A percentile compares a stretch with the other conserved stretches of the same genome.
These are phyloP conservation scores for Gloeophyllum trabeum DNA, from an alignment of 768 basidiomycete genomes.

Conservation along the genomic window DNA sequence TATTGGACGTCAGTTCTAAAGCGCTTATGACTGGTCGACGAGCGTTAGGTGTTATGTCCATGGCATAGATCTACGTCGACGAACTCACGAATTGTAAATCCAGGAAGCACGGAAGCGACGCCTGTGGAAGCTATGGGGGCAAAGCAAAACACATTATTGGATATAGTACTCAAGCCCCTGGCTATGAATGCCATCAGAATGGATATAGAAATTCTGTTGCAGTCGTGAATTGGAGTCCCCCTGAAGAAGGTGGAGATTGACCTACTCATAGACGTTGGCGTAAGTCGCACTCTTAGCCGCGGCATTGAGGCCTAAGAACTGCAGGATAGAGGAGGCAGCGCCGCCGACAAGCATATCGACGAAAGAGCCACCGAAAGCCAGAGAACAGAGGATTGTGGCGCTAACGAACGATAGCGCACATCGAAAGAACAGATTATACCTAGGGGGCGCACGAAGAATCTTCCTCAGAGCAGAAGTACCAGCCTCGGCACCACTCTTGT, in stretches of 20 bases:
- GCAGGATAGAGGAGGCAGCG: slow-evolving; percentile 52
- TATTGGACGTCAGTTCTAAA: slow-evolving; percentile 71
- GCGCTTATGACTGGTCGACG: slow-evolving; percentile 52
- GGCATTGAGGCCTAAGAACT: slow-evolving; percentile 72
- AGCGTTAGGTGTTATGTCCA: slow-evolving; percentile 2
- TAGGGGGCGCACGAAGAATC: slow-evolving; percentile 50
- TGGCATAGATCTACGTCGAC: not conserved
- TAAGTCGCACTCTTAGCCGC: slow-evolving; percentile 83
- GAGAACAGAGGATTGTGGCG: slow-evolving; percentile 71
- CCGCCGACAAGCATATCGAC: slow-evolving; percentile 81
- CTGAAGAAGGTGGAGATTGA: slow-evolving; percentile 4
- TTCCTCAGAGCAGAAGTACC: slow-evolving; percentile 59
- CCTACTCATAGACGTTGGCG: slow-evolving; percentile 94
- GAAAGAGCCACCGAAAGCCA: slow-evolving; percentile 73
- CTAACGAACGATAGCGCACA: slow-evolving; percentile 69
- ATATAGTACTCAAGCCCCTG: slow-evolving; percentile 66
- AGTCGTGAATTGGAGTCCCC: not conserved
- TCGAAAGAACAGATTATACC: slow-evolving; percentile 56
- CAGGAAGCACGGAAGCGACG: slow-evolving; percentile 84
- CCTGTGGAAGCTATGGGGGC: slow-evolving; percentile 84
- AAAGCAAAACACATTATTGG: slow-evolving; percentile 74
- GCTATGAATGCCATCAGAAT: slow-evolving; percentile 80
- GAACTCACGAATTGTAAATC: slow-evolving; percentile 67
- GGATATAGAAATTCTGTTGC: slow-evolving; percentile 64
- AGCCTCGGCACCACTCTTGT: slow-evolving; percentile 61